Evolutionary conservation across 805 yeast species (phyloP).

Genomic region (Yarrowia sp.): DNA sequence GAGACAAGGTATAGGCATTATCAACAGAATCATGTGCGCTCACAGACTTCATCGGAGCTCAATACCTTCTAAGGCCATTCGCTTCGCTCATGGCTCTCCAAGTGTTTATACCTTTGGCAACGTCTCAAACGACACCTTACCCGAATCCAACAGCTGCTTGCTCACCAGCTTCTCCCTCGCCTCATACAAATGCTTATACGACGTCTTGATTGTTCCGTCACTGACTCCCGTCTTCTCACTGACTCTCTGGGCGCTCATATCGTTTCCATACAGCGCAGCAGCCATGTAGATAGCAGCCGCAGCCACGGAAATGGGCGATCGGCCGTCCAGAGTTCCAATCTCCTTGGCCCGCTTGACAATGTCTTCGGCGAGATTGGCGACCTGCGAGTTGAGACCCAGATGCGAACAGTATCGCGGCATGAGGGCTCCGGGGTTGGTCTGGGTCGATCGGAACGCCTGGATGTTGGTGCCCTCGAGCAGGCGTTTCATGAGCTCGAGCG

Average conservation of each 20-base stretch:
- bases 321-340: constrained; percentile 91
- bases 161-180: constrained; percentile 76
- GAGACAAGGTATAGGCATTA: too few relatives aligned
- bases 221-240: constrained; percentile 95
- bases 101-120: constrained; percentile 49
- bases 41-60: too few relatives aligned
- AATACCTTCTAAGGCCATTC: too few relatives aligned
- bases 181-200: constrained; percentile 81
- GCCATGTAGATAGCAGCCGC: constrained; percentile 97
- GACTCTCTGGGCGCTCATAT: constrained; percentile 76
- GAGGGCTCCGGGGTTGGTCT: constrained; percentile 91
- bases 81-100: not conserved
- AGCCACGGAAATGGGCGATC: constrained; percentile 96
- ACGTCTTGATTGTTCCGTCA: constrained; percentile 95
- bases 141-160: constrained; percentile 74
- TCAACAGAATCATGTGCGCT: too few relatives aligned
- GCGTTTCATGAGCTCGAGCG: constrained; percentile 83
- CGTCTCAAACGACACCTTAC: constrained; percentile 63
- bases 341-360: constrained; percentile 90
- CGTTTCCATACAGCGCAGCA: constrained; percentile 82
- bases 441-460: constrained; percentile 67
- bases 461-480: constrained; percentile 53
- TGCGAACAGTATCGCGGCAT: constrained; percentile 96
- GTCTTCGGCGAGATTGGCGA: constrained; percentile 90
- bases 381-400: constrained; percentile 81